phyloP scores from a whole-genome alignment of 345 rosid species.

The Syzygium aqueum region DNA sequence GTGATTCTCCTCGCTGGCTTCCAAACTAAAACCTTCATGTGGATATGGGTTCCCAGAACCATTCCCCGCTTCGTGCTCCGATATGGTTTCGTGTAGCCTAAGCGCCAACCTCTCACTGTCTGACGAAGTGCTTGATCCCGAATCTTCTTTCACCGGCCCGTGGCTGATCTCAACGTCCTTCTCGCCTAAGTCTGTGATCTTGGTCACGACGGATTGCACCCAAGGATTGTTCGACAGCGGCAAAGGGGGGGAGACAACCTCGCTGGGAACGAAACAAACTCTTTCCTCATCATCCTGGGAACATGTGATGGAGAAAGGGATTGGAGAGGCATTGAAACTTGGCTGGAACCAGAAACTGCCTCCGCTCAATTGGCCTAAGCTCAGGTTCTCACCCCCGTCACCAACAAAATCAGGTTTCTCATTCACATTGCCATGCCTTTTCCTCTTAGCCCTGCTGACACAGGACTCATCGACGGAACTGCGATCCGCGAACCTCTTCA shows the following conservation, averaged over 20 bases:
- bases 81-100: slow-evolving; percentile 29
- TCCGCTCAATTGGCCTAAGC: slow-evolving; percentile 31
- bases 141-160: slow-evolving; percentile 53
- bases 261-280: slow-evolving; percentile 62
- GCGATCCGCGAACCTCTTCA: slow-evolving; percentile 80
- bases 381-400: slow-evolving; percentile 28
- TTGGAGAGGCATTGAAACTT: slow-evolving; percentile 34
- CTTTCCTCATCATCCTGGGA: slow-evolving; percentile 58
- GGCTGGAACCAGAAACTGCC: slow-evolving; percentile 74
- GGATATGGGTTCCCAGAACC: slow-evolving; percentile 47
- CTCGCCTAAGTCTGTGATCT: slow-evolving; percentile 64
- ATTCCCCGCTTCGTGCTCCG: slow-evolving; percentile 41
- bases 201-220: slow-evolving; percentile 62
- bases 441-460: slow-evolving; percentile 65
- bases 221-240: slow-evolving; percentile 65
- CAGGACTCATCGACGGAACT: slow-evolving; percentile 48
- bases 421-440: slow-evolving; percentile 20
- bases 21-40: slow-evolving; percentile 21
- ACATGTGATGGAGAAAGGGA: slow-evolving; percentile 66
- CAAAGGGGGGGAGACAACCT: slow-evolving; percentile 56
- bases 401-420: slow-evolving; percentile 17
- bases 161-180: slow-evolving; percentile 54
- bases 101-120: slow-evolving; percentile 57
- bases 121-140: slow-evolving; percentile 78
- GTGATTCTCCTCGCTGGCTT: slow-evolving; percentile 36